phyloP scores from a whole-genome alignment of 1,284 basidiomycete species.

The Schizophyllum commune region DNA sequence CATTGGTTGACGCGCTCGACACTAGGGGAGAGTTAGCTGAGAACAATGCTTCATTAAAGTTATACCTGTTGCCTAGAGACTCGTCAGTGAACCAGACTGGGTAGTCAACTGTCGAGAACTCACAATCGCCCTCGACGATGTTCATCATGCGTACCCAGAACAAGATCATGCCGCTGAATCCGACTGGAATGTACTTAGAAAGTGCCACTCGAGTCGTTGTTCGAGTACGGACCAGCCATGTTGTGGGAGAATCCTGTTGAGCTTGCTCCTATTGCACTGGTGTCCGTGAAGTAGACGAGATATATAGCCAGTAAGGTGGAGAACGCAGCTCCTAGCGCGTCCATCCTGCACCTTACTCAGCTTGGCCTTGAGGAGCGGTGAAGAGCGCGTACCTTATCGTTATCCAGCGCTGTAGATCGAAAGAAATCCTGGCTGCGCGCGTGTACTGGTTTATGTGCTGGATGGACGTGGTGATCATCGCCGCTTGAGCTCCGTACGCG shows the following conservation, averaged over 20 bases:
- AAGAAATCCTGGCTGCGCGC: constrained; percentile 38
- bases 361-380: constrained; percentile 2
- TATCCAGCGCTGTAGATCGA: constrained; percentile 55
- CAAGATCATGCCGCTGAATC: constrained; percentile 8
- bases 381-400: background rate
- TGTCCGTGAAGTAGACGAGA: constrained; percentile 36
- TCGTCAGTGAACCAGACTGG: constrained; percentile 7
- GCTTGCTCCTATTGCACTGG: constrained; percentile 24
- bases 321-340: constrained; percentile 45
- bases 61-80: constrained; percentile 47
- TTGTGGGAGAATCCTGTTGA: constrained; percentile 51
- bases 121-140: constrained; percentile 9
- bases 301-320: constrained; percentile 45
- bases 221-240: constrained; percentile 32
- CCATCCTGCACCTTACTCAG: constrained; percentile 36
- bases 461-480: constrained; percentile 38
- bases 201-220: constrained; percentile 47
- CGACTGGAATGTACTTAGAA: constrained; percentile 31
- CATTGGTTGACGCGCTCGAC: constrained; percentile 10
- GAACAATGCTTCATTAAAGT: constrained; percentile 14
- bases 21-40: constrained; percentile 4
- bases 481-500: constrained; percentile 45
- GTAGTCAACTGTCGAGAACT: background rate
- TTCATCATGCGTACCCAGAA: constrained; percentile 8
- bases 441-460: constrained; percentile 40